Evolutionary conservation across 2,329 filamentous ascomycete genomes (phyloP).

Genomic region (Paraconiothyrium brasiliense): DNA sequence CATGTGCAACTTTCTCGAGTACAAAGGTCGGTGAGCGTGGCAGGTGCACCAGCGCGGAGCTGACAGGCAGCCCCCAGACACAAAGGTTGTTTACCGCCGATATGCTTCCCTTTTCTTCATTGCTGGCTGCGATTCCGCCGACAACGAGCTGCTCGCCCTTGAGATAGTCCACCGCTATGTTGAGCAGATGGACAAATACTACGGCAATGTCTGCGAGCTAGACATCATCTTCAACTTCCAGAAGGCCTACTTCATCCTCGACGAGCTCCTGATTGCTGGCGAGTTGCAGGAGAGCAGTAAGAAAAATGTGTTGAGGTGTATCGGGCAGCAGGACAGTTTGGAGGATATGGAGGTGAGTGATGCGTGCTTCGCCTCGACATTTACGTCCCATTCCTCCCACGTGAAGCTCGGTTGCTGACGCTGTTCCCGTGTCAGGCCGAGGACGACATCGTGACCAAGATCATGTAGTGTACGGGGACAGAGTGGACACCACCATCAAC

Average conservation of each 20-base stretch:
- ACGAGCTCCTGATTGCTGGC: constrained; percentile 92
- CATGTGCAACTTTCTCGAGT: constrained; percentile 99
- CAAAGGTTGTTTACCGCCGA: constrained; percentile 97
- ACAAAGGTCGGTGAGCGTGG: constrained; percentile 76
- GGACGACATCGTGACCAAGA: constrained; percentile 84
- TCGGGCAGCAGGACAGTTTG: constrained; percentile 94
- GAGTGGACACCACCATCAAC: constrained; percentile 21
- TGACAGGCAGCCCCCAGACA: constrained; percentile 69
- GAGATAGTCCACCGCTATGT: constrained; percentile 99
- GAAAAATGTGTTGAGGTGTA: constrained; percentile 96
- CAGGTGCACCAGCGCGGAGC: constrained; percentile 29
- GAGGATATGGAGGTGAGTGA: constrained; percentile 98
- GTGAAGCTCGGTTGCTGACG: constrained; percentile 53
- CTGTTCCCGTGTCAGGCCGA: constrained; percentile 71
- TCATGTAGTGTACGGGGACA: constrained; percentile 67
- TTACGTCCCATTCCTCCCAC: constrained; percentile 25
- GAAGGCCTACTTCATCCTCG: constrained; percentile 98
- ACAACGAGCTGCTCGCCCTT: constrained; percentile 97
- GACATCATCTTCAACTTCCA: constrained; percentile 99
- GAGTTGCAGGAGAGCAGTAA: constrained; percentile 99
- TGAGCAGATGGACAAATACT: constrained; percentile 99
- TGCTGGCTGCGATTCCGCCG: constrained; percentile 92
- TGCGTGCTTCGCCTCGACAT: constrained; percentile 19
- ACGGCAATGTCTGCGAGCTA: constrained; percentile 98
- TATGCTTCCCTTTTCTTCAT: constrained; percentile 99